Percentiles rank a stretch among this genome's conserved stretches.
phyloP scores from a whole-genome alignment of 192 early-diverging fungal species.

The Linnemannia zychae region DNA sequence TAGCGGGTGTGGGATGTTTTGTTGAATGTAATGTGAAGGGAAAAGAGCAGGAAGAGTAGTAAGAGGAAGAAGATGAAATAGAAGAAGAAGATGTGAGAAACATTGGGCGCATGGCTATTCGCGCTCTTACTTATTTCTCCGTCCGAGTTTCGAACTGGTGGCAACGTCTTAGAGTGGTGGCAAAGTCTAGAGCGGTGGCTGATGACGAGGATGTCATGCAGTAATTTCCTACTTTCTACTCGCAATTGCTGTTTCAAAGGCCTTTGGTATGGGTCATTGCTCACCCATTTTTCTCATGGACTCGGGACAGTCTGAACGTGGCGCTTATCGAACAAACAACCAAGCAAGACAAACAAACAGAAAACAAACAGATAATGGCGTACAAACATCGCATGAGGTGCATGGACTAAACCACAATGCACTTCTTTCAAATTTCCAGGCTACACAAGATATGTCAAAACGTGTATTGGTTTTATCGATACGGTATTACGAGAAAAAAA shows the following conservation, averaged over 20 bases:
- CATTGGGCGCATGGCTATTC: background rate
- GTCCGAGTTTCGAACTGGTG: background rate
- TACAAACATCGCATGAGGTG: background rate
- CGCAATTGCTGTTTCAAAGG: background rate
- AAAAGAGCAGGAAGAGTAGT: background rate
- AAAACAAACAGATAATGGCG: background rate
- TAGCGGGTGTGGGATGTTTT: background rate
- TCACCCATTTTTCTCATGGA: no score
- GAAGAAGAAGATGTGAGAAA: background rate
- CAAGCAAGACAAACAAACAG: background rate
- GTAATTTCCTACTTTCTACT: background rate
- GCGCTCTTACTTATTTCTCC: background rate
- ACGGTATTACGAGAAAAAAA: background rate
- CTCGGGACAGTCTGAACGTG: no score
- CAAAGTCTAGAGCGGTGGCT: constrained; percentile 1
- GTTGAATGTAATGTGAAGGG: background rate
- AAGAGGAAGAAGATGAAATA: no score
- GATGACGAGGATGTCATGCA: background rate
- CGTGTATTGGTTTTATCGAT: background rate
- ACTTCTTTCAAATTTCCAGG: background rate
- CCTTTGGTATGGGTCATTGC: no score
- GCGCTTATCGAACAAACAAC: background rate
- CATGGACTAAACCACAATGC: background rate
- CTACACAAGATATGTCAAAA: constrained; percentile 1
- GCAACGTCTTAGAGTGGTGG: background rate